Evolutionary conservation across 78 protist genomes (phyloP), one percentile per base, ranked within the genome.

Genomic region (Tieghemostelium lacteum): DNA sequence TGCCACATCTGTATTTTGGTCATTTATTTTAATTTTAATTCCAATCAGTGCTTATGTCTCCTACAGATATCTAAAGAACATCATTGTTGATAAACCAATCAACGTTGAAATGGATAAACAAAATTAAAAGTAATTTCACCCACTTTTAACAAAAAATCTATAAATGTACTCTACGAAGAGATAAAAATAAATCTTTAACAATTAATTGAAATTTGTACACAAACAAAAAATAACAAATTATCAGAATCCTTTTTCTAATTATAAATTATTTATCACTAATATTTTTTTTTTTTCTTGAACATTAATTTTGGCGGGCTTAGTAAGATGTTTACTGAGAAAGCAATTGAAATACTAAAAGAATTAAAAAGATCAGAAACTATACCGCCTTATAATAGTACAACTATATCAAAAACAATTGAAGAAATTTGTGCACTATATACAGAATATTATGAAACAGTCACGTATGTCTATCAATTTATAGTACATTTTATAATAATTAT

Each of bases 321-420:
- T 28, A 39, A 34, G 3, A 83, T 83, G 91, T 83, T 67, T 60
- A 83, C 91, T 49, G 67, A 83, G 45, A 69, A 60, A 33, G 91
- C 78, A 58, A 83, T 83, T 26, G 78, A 60, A 10, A 39, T 83
- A 69, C 20, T 83, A 26, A 66, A 10, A 31, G 91, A 83, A 49
- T 12, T 83, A 2, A 66, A 63, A 42, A 24, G 50, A 39, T 54
- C 91, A 17, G 91, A 83, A 7, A 54, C 55, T 36, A 26, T 83
- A 69, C 78, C 78, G 19, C 58, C 50, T 37, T 83, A 69, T 83
- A 57, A 80, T 75, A 76, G 69, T 26, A 36, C 52, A 28, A 34
- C 77, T 19, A 83, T 83, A 6, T 55, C 57, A 31, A 62, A 29
- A 34, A 42, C 78, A 33, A 58, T 69, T 3, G 78, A 83, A 40